Evolutionary conservation across 495 filamentous ascomycete genomes (phyloP).

Genomic region (Trichoderma virens): DNA sequence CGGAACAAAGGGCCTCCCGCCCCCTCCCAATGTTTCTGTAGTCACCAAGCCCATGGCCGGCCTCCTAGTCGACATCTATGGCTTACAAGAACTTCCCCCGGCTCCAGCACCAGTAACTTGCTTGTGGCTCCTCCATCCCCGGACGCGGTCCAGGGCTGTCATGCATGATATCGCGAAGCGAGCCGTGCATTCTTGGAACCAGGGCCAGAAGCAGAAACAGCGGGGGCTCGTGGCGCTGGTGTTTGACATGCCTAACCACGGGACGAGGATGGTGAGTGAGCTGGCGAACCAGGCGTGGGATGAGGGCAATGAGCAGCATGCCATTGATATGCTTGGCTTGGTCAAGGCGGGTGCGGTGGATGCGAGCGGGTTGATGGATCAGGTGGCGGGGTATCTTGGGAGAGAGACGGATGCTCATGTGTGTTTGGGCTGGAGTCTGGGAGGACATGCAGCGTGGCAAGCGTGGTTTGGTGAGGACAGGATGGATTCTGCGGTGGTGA

Average conservation of each 20-base stretch:
- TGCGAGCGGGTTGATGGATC: conserved; percentile 60
- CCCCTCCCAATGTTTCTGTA: conserved; percentile 45
- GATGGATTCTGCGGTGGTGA: conserved; percentile 62
- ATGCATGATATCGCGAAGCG: conserved; percentile 51
- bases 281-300: conserved; percentile 68
- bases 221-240: conserved; percentile 66
- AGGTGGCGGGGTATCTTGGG: conserved; percentile 71
- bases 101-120: conserved; percentile 47
- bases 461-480: conserved; percentile 68
- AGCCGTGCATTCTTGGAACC: conserved; percentile 29
- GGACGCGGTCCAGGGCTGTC: conserved; percentile 55
- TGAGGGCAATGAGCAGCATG: conserved; percentile 73
- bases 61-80: conserved; percentile 68
- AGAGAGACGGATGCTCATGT: conserved; percentile 58
- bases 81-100: conserved; percentile 60
- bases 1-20: conserved; percentile 17
- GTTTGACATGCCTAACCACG: conserved; percentile 90
- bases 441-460: conserved; percentile 85
- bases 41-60: conserved; percentile 62
- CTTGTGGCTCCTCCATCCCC: conserved; percentile 82
- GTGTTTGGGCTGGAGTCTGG: conserved; percentile 74
- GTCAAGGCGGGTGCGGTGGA: conserved; percentile 49
- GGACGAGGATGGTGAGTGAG: conserved; percentile 52
- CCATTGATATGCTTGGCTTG: conserved; percentile 75
- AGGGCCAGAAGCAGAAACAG: not conserved